Conservation (phyloP, 768 basidiomycete genomes). For the Russula griseocarnosa region DNA sequence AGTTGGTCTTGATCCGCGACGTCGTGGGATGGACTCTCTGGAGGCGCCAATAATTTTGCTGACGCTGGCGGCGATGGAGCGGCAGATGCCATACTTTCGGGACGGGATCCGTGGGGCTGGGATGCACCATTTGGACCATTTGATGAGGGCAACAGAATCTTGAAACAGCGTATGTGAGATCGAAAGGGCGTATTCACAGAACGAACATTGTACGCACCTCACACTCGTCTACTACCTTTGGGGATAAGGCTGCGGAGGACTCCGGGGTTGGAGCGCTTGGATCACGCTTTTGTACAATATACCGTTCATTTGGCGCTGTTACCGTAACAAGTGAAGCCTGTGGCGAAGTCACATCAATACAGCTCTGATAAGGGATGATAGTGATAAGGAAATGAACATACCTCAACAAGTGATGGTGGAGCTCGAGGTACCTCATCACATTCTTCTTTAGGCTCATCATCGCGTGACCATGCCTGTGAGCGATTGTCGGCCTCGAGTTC, state of each 20-base stretch:
- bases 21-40: background rate
- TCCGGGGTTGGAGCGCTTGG: background rate
- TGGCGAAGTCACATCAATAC: constrained; percentile 2
- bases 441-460: constrained; percentile 5
- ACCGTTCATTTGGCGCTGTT: constrained; percentile 1
- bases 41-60: background rate
- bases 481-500: background rate
- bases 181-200: background rate
- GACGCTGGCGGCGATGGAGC: background rate
- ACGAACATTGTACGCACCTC: constrained; percentile 2
- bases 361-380: constrained; percentile 6
- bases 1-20: background rate
- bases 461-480: constrained; percentile 6
- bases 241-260: background rate
- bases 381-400: constrained; percentile 15
- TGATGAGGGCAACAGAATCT: background rate
- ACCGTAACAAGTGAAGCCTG: constrained; percentile 10
- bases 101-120: background rate
- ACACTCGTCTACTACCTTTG: background rate
- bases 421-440: background rate
- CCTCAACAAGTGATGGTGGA: constrained; percentile 2
- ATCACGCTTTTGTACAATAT: background rate
- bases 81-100: background rate
- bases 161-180: background rate
- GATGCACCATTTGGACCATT: background rate